These are phyloP conservation scores for Solanum gracilifrons DNA, from an alignment of 257 asterid species.

Conservation along the genomic window DNA sequence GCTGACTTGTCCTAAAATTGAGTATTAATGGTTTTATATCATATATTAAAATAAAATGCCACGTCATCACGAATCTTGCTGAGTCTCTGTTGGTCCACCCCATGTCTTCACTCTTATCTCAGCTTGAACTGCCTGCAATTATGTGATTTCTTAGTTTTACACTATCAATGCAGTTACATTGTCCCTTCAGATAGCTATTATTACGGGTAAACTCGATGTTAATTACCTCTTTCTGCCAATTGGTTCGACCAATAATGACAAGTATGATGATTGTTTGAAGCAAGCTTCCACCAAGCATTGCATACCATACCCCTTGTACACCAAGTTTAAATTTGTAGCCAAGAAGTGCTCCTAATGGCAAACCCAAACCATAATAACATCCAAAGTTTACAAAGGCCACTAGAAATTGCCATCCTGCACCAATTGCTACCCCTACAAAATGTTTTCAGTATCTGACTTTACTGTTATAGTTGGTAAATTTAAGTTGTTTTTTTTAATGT, in stretches of 20 bases:
- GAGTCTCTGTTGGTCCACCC: slow-evolving; percentile 6
- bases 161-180: background rate
- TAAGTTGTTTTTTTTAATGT: background rate
- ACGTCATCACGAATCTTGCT: background rate
- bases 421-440: slow-evolving; percentile 27
- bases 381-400: slow-evolving; percentile 19
- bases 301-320: slow-evolving; percentile 29
- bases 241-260: slow-evolving; percentile 4
- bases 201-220: background rate
- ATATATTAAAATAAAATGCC: background rate
- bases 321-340: slow-evolving; percentile 20
- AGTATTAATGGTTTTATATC: background rate
- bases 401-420: slow-evolving; percentile 29
- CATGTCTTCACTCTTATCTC: slow-evolving; percentile 22
- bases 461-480: background rate
- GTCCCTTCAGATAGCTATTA: background rate
- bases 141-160: background rate
- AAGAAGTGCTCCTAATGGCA: slow-evolving; percentile 26
- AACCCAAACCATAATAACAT: slow-evolving; percentile 20
- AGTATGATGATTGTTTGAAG: slow-evolving; percentile 21
- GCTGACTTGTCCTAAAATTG: background rate
- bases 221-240: slow-evolving; percentile 27
- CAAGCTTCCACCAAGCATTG: slow-evolving; percentile 26
- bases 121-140: slow-evolving; percentile 21
- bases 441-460: background rate